phyloP scores from a whole-genome alignment of 164 flowering plant genomes.

The Sextonia rubra region DNA sequence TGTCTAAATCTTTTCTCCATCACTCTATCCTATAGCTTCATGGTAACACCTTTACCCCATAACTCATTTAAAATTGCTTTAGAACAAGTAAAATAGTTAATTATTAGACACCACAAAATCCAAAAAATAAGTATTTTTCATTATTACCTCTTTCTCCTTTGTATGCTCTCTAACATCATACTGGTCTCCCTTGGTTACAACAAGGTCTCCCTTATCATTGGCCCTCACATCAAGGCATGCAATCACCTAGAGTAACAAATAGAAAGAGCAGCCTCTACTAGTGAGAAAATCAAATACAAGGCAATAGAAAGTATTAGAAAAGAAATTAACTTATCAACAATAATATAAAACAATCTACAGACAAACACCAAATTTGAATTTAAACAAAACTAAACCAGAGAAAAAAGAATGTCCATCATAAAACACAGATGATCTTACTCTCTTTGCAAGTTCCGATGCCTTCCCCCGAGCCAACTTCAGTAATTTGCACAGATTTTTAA shows the following conservation, averaged over 20 bases:
- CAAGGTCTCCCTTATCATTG: conserved; percentile 94
- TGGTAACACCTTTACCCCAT: too few relatives aligned
- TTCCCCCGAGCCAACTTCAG: conserved; percentile 64
- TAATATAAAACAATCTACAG: background rate
- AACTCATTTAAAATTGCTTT: too few relatives aligned
- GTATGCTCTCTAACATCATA: conserved; percentile 96
- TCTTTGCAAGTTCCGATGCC: conserved; percentile 82
- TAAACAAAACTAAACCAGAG: background rate
- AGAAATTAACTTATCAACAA: background rate
- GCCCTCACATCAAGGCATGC: conserved; percentile 98
- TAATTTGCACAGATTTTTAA: conserved; percentile 35
- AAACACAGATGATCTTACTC: conserved; percentile 45
- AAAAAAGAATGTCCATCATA: background rate
- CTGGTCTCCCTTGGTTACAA: conserved; percentile 97
- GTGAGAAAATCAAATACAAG: background rate
- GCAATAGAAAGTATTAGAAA: background rate
- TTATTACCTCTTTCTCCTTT: conserved; percentile 76
- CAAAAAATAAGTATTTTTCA: background rate
- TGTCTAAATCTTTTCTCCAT: too few relatives aligned
- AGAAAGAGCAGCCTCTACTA: background rate
- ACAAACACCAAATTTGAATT: background rate
- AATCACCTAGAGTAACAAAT: conserved; percentile 51
- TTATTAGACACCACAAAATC: too few relatives aligned
- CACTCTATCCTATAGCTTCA: too few relatives aligned
- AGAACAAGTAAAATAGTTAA: too few relatives aligned